phyloP scores from a whole-genome alignment of 169 alveolate species.

The Babesia gibsoni region DNA sequence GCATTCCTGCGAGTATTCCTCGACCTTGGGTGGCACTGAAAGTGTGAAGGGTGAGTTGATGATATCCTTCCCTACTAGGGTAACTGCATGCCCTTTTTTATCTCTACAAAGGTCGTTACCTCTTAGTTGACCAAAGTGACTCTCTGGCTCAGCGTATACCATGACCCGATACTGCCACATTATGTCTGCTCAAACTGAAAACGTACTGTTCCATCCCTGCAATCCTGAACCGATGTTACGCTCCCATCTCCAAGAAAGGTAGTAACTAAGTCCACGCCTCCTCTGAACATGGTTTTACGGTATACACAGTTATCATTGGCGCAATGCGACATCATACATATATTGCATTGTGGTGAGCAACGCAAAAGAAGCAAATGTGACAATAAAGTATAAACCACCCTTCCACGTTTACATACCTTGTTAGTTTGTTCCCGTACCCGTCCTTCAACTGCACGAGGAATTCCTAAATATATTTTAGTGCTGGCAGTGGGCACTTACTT shows the following conservation, averaged over 20 bases:
- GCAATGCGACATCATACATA: too few relatives aligned
- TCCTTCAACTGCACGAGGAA: conserved; percentile 34
- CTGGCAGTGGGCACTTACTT: neutral
- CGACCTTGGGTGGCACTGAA: neutral
- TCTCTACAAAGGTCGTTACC: conserved; percentile 6
- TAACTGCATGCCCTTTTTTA: conserved; percentile 1
- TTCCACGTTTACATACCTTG: conserved; percentile 3
- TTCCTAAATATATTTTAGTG: conserved; percentile 8
- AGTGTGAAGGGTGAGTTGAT: conserved; percentile 49
- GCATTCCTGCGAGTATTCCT: neutral
- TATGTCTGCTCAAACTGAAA: neutral
- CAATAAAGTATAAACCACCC: neutral
- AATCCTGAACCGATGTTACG: conserved; percentile 12
- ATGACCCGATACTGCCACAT: conserved; percentile 34
- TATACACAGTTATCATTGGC: too few relatives aligned
- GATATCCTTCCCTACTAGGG: conserved; percentile 53
- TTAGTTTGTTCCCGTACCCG: conserved; percentile 13
- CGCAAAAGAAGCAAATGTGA: neutral
- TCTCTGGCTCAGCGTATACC: conserved; percentile 15
- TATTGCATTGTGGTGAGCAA: neutral
- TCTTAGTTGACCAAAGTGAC: conserved; percentile 17
- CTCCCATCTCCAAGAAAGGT: conserved; percentile 36
- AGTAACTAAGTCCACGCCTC: conserved; percentile 13
- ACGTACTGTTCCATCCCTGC: conserved; percentile 50
- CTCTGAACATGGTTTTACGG: conserved; percentile 1